Conservation (phyloP, 176 grass and related monocot genomes). For the Zea mays region DNA sequence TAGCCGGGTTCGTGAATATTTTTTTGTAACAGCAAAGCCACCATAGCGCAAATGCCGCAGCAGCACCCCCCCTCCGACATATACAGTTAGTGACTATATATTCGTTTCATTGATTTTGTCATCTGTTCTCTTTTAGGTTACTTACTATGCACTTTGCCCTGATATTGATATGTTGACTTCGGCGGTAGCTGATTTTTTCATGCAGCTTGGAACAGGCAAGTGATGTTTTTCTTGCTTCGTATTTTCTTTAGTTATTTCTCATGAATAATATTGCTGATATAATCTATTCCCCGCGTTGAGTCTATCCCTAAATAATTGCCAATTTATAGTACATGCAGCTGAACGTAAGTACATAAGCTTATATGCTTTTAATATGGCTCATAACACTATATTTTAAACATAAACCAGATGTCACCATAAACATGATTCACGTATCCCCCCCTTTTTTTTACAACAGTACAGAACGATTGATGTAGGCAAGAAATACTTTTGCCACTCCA, state of each 20-base stretch:
- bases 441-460: conserved; percentile 22
- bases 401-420: conserved; percentile 12
- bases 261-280: conserved; percentile 23
- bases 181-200: conserved; percentile 75
- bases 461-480: conserved; percentile 1
- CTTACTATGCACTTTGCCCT: conserved; percentile 83
- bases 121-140: conserved; percentile 59
- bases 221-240: conserved; percentile 27
- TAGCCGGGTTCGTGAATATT: neutral
- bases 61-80: neutral
- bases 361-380: neutral
- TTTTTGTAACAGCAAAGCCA: neutral
- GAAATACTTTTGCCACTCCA: conserved; percentile 21
- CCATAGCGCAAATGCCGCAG: neutral
- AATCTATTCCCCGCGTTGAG: neutral
- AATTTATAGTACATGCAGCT: conserved; percentile 3
- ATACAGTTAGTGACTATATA: conserved; percentile 14
- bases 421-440: neutral
- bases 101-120: conserved; percentile 19
- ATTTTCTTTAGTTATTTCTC: conserved; percentile 6
- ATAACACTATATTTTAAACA: neutral
- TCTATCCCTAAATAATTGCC: neutral
- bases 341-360: neutral
- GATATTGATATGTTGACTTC: conserved; percentile 92
- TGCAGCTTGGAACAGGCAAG: conserved; percentile 84